Evolutionary conservation across 78 protist genomes (phyloP).

Genomic region (Dictyostelium discoideum): DNA sequence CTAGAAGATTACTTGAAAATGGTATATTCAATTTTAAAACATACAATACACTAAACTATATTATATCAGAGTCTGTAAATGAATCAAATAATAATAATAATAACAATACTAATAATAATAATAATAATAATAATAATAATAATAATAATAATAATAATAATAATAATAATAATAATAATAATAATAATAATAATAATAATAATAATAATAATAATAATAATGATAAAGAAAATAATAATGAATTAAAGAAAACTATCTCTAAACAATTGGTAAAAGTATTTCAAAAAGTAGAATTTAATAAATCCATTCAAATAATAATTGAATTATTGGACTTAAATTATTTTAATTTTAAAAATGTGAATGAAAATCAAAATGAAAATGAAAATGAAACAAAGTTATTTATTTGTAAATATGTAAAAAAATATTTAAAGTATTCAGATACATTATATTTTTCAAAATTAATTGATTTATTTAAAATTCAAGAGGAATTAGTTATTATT

Average conservation of each 20-base stretch:
- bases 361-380: no score
- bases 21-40: neutral
- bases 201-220: no score
- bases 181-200: no score
- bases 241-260: neutral
- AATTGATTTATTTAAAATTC: neutral
- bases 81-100: neutral
- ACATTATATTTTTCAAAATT: neutral
- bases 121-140: no score
- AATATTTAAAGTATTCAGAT: neutral
- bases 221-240: neutral
- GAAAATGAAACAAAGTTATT: neutral
- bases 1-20: neutral
- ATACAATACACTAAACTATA: neutral
- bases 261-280: neutral
- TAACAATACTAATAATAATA: neutral
- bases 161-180: neutral
- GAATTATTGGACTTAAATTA: neutral
- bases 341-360: neutral
- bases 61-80: neutral
- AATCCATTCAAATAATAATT: neutral
- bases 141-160: no score
- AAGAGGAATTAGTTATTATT: neutral
- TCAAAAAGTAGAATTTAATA: neutral
- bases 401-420: neutral